Evolutionary conservation across 2,329 filamentous ascomycete genomes (phyloP).

Genomic region (Ophiosphaerella herpotricha): DNA sequence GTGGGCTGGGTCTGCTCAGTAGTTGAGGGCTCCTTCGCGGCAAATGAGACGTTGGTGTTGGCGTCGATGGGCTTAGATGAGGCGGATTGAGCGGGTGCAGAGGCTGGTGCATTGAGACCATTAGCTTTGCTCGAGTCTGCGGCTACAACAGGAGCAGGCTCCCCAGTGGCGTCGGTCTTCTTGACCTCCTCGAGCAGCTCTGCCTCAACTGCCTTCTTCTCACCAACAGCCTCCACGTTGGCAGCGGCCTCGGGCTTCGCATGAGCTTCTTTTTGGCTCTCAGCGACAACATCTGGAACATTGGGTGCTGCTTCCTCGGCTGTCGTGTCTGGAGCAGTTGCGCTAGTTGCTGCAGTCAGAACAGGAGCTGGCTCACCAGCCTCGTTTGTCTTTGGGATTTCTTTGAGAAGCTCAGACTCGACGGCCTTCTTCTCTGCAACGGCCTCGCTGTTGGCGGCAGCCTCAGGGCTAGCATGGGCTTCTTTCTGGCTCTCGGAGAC

Average conservation of each 20-base stretch:
- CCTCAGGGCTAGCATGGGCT: conserved; percentile 66
- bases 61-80: conserved; percentile 29
- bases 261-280: conserved; percentile 71
- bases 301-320: conserved; percentile 38
- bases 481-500: conserved; percentile 73
- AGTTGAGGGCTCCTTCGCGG: conserved; percentile 47
- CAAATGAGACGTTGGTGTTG: conserved; percentile 49
- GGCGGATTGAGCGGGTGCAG: conserved; percentile 31
- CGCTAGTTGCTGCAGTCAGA: conserved; percentile 16
- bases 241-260: conserved; percentile 68
- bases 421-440: conserved; percentile 72
- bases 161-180: conserved; percentile 48
- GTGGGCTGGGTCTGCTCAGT: conserved; percentile 45
- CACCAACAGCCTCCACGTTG: conserved; percentile 65
- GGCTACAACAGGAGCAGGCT: conserved; percentile 42
- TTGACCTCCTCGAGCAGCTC: conserved; percentile 71
- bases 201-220: conserved; percentile 72
- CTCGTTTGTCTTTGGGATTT: conserved; percentile 45
- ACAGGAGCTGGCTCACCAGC: conserved; percentile 43
- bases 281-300: conserved; percentile 65
- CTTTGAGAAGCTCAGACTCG: conserved; percentile 67
- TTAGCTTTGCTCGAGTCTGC: conserved; percentile 22
- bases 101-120: conserved; percentile 46
- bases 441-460: conserved; percentile 66
- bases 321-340: conserved; percentile 17